Base-by-base conservation (phyloP, 768 basidiomycete genomes). In the Mycena metata region DNA sequence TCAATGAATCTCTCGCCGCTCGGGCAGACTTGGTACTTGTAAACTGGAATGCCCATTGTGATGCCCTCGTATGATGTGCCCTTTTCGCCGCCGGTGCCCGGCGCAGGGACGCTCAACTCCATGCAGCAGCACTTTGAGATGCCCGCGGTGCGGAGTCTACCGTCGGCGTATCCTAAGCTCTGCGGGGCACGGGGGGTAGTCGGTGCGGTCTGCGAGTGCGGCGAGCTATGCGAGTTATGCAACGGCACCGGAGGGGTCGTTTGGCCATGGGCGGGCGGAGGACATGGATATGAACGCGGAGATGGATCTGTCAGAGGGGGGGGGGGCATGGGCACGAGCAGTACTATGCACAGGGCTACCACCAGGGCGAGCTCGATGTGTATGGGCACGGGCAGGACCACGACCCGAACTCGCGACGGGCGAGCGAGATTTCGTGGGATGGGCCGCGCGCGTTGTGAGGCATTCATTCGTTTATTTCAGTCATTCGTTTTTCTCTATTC, bases 171-270 rank as follows among this genome's bases (percentile, higher is more conserved):
- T 21, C 2, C 77, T 77, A 30, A 73, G 74, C 43, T 73, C 76
- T 1, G 60, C 65, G 21, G 60, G 52, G 35, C 66, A 69, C 41
- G 56, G 59, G 12, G 64, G 57, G 26, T 49, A 58, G 46, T 75
- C 77, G 21, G 69, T 69, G 70, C 74, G 81, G 46, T 77, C 83
- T 26, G 77, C 76, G 19, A 86, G 82, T 61, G 78, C 79, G 42
- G 75, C 77, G 56, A 81, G 81, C 41, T 75, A 77, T 65, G 80
- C 81, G 17, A 83, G 84, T 59, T 85, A 78, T 71, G 78, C 79
- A 41, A 84, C 86, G 43, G 85, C 82, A n/a, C 77, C 76, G 17
- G 85, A 86, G 35, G 84, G 82, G 5, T 83, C 78, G 50, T 83
- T 42, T 63, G 69, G 64, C 46, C 62, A 30, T 30, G 49, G 59